Base-by-base conservation (phyloP, 2,329 filamentous ascomycete genomes). In the Colletotrichum sidae region DNA sequence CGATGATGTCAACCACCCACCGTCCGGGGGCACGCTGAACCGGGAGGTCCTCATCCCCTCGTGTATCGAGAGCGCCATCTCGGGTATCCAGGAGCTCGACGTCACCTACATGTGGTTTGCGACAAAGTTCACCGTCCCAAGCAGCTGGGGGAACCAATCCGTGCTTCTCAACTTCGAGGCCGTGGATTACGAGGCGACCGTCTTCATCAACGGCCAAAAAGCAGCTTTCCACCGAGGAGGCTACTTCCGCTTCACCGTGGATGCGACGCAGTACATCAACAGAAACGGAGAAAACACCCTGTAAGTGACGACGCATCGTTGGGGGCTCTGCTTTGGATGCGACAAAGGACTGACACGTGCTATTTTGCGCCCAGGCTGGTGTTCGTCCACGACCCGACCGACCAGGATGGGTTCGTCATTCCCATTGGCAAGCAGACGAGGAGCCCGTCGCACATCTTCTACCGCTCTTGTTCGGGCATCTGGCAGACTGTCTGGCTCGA, bases 401-500 rank as follows among this genome's bases (percentile, higher is more conserved):
- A 92, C 70, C 72, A 74, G 37, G 79, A 80, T 2, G 75, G 76
- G 6, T 79, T 81, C 62, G 82, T 88, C 11, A 88, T 90, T 46
- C 89, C 90, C 0, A 83, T 90, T 47, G 90, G 90, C 67, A 91
- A 92, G 73, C 89, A 91, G 73, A 85, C 83, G 0, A 72, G 84
- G 1, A 77, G 75, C 0, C 86, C 85, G 0, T 83, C 80, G 10
- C 86, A 88, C 69, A 92, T 92, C 65, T 92, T 90, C 74, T 92
- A 92, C 73, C 88, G 87, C 0, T 87, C 90, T 0, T 92, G 90
- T 72, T 90, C 88, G 39, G 90, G 90, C 6, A 92, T 93, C 68
- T 93, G 90, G 90, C 90, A 92, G 72, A 84, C 83, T 15, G 90
- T 92, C 0, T 93, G 90, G 90, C 77, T 93, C 2, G 87, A 91